These are phyloP conservation scores for Papiliotrema laurentii DNA, from an alignment of 1,284 basidiomycete species.

Conservation along the genomic window DNA sequence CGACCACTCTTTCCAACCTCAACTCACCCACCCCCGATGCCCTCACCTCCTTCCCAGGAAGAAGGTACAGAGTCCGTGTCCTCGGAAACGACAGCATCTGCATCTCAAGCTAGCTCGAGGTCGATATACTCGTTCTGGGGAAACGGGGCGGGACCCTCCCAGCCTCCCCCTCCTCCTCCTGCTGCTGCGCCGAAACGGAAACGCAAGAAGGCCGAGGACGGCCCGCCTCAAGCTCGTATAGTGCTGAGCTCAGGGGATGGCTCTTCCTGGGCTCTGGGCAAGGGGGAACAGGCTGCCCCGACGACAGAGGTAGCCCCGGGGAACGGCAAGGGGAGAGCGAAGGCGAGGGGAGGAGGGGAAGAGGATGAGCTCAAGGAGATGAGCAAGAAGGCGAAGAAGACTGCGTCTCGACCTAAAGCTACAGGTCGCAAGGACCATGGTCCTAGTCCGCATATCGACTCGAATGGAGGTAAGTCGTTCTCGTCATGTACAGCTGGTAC, in stretches of 20 bases:
- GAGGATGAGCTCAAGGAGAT: slow-evolving; percentile 6
- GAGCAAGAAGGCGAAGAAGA: slow-evolving; percentile 3
- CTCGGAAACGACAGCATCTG: not conserved
- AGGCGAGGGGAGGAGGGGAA: slow-evolving; percentile 1
- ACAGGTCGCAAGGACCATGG: not conserved
- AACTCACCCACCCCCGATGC: not conserved
- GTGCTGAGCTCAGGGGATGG: not conserved
- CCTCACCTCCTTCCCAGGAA: not conserved
- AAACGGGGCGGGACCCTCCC: slow-evolving; percentile 1
- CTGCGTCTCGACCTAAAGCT: not conserved
- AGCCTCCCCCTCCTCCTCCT: not conserved
- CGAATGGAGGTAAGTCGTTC: not conserved
- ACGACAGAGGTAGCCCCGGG: not conserved
- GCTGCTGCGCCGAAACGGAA: slow-evolving; percentile 1
- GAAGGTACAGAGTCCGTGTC: too few relatives aligned
- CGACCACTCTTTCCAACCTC: too few relatives aligned
- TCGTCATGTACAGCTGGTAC: too few relatives aligned
- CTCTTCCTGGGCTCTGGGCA: not conserved
- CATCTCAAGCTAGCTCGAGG: not conserved
- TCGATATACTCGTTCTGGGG: slow-evolving; percentile 4
- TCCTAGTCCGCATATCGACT: not conserved
- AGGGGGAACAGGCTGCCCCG: not conserved
- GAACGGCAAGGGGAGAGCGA: slow-evolving; percentile 1
- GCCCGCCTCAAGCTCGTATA: not conserved
- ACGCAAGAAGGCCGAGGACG: slow-evolving; percentile 1